These are phyloP conservation scores for Rhododendron henanense DNA, from an alignment of 148 eudicot species.

Conservation along the genomic window DNA sequence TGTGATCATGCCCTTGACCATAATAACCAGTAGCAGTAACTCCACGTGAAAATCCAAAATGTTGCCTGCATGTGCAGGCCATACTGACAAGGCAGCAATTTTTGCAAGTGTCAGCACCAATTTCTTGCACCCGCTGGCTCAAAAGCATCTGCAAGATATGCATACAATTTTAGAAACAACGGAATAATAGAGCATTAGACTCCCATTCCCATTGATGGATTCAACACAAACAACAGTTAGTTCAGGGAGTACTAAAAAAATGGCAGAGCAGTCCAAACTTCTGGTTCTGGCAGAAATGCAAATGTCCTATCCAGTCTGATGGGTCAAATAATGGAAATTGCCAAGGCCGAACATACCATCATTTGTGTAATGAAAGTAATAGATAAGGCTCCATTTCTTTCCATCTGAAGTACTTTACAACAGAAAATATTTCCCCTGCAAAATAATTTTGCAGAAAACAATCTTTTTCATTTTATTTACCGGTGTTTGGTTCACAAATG, in stretches of 20 bases:
- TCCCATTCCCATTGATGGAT: not conserved
- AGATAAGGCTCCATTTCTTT: not conserved
- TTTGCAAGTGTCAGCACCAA: constrained; percentile 86
- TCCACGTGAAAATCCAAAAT: constrained; percentile 66
- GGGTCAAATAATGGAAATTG: constrained; percentile 1
- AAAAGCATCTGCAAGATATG: constrained; percentile 71
- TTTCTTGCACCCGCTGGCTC: constrained; percentile 93
- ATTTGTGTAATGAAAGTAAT: not conserved
- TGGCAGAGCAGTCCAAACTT: constrained; percentile 6
- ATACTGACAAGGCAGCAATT: constrained; percentile 74
- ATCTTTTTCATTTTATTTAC: not conserved
- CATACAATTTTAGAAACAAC: constrained; percentile 1
- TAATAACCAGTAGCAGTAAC: constrained; percentile 57
- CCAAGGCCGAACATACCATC: not conserved
- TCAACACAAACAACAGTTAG: not conserved
- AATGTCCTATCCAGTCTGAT: not conserved
- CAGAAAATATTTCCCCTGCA: not conserved
- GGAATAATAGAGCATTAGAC: not conserved
- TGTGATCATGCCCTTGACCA: constrained; percentile 71
- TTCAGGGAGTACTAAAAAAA: not conserved
- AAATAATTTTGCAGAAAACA: not conserved
- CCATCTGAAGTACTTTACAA: not conserved
- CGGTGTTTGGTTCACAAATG: not conserved
- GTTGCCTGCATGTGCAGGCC: constrained; percentile 88
- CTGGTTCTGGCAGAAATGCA: constrained; percentile 1